Evolutionary conservation across 495 filamentous ascomycete species (phyloP).

Genomic region (Penicillium psychrofluorescens): DNA sequence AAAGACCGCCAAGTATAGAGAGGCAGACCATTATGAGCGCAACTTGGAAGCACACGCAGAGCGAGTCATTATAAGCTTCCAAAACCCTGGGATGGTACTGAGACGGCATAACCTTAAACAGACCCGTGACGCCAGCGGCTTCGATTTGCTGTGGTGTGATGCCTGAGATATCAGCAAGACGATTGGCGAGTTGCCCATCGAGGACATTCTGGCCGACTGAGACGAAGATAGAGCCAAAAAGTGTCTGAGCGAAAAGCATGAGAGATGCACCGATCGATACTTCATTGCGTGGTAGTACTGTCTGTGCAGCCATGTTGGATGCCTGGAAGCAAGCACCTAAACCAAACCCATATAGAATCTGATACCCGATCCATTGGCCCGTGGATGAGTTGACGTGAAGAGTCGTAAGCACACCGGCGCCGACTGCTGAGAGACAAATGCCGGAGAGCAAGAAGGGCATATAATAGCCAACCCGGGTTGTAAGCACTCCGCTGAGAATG

Average conservation of each 20-base stretch:
- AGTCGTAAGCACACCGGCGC: conserved; percentile 41
- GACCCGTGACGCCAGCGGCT: conserved; percentile 52
- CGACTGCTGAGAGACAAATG: conserved; percentile 49
- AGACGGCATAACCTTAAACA: conserved; percentile 36
- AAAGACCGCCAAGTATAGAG: conserved; percentile 4
- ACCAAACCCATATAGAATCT: conserved; percentile 17
- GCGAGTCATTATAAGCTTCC: conserved; percentile 58
- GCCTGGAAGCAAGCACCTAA: conserved; percentile 17
- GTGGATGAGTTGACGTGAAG: conserved; percentile 7
- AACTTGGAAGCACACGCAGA: conserved; percentile 59
- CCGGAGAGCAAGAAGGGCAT: conserved; percentile 52
- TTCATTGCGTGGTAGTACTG: conserved; percentile 50
- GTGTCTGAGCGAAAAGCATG: conserved; percentile 57
- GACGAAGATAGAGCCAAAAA: conserved; percentile 64
- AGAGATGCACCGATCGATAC: conserved; percentile 55
- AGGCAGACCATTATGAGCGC: conserved; percentile 46
- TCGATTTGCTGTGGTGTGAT: conserved; percentile 42
- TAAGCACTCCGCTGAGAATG: conserved; percentile 10
- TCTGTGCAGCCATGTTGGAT: conserved; percentile 55
- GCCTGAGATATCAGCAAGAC: conserved; percentile 26
- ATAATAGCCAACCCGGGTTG: conserved; percentile 21
- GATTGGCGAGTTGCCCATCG: conserved; percentile 45
- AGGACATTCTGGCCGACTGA: conserved; percentile 68
- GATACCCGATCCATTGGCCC: conserved; percentile 18
- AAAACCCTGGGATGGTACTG: conserved; percentile 37